A percentile compares a stretch with the other conserved stretches of the same genome.
Evolutionary conservation across 139 green algal species (phyloP).

Genomic region (Volvox reticuliferus): DNA sequence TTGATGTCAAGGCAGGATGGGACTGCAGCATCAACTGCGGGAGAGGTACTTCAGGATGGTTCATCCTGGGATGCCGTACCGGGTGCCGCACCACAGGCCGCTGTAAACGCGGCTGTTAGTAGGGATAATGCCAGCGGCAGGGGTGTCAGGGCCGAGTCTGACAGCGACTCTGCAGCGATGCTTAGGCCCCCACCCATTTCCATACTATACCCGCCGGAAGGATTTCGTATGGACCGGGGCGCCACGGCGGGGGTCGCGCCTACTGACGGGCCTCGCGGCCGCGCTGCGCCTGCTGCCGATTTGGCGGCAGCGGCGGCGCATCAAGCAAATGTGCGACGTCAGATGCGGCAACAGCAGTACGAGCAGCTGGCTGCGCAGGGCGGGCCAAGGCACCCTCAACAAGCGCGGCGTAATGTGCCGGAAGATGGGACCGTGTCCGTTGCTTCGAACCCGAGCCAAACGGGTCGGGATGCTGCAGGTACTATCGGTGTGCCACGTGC

Average conservation of each 20-base stretch:
- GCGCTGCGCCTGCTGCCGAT: background rate
- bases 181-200: background rate
- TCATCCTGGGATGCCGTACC: too few relatives aligned
- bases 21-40: too few relatives aligned
- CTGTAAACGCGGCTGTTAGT: too few relatives aligned
- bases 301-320: background rate
- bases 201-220: background rate
- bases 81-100: too few relatives aligned
- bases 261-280: background rate
- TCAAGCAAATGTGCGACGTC: background rate
- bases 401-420: background rate
- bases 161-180: background rate
- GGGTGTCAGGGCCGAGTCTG: too few relatives aligned
- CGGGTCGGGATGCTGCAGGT: background rate
- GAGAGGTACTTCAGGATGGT: too few relatives aligned
- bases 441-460: too few relatives aligned
- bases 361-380: constrained; percentile 13
- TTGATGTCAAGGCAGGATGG: too few relatives aligned
- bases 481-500: background rate
- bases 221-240: too few relatives aligned
- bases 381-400: background rate
- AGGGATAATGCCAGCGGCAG: background rate
- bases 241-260: background rate
- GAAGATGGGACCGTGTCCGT: background rate
- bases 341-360: background rate